Percentiles rank a stretch among this genome's conserved stretches.
Conservation (phyloP, 2,329 filamentous ascomycete species). For the Phialophora macrospora region DNA sequence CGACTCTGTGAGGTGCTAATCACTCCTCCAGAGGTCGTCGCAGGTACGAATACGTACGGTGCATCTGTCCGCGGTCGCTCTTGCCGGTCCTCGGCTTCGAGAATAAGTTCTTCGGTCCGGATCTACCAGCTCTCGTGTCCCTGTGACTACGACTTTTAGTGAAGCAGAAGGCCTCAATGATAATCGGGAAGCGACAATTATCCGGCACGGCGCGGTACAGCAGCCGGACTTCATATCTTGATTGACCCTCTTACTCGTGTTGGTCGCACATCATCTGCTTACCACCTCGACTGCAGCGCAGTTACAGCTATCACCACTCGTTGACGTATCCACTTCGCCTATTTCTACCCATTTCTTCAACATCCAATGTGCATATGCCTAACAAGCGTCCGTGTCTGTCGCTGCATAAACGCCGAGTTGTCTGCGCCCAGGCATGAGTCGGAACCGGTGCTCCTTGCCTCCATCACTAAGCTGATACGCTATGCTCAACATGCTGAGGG, state of each 20-base stretch:
- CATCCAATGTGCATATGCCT: background rate
- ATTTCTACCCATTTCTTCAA: background rate
- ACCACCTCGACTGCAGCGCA: background rate
- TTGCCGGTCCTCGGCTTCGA: no score
- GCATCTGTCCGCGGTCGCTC: no score
- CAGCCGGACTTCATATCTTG: background rate
- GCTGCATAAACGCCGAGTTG: background rate
- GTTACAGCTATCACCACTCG: background rate
- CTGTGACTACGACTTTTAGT: background rate
- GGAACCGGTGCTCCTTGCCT: background rate
- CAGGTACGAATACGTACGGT: no score
- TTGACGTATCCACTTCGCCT: background rate
- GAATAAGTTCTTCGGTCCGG: background rate
- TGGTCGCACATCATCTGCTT: background rate
- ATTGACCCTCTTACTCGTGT: background rate
- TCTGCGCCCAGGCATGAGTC: background rate
- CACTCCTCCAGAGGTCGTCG: no score
- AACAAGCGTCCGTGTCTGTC: background rate
- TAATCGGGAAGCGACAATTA: background rate
- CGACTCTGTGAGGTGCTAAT: no score
- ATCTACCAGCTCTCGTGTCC: background rate
- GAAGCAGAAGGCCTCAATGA: background rate
- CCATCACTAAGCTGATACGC: conserved; percentile 2
- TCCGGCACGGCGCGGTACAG: background rate
- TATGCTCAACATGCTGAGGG: no score